Base-by-base conservation (phyloP, 768 basidiomycete genomes). In the Lyophyllum decastes region DNA sequence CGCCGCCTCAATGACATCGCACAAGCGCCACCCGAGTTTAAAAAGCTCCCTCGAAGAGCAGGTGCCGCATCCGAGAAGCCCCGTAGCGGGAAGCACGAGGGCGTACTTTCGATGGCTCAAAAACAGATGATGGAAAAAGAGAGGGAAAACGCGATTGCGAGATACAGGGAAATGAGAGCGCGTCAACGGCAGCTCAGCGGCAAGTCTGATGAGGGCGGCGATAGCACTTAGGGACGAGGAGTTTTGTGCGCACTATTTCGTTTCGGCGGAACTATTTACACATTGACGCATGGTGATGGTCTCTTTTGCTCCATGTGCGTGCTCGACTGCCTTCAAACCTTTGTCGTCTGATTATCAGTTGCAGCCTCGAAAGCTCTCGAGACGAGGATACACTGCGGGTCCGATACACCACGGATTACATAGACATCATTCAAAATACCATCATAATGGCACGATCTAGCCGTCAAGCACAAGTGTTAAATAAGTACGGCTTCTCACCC, bases 81-180 rank as follows among this genome's bases (percentile, higher is more conserved):
- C 33, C 65, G 64, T 40, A 60, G 64, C 45, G 65, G 65, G 57
- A 73, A 77, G 64, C 66, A 60, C 38, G 73, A 81, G 10, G 80
- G 79, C 2, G 78, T 89, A 8, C 62, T 92, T 27, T 88, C 87
- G 26, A 86, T 91, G 82, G 85, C 87, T 14, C 89, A 92, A 73
- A 86, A 84, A 67, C 77, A 78, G 6, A 85, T 90, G 85, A 85
- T 94, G 82, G 89, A 89, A 64, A 76, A 78, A 52, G 90, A 92
- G 69, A 78, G 91, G 60, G 86, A 89, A 63, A 86, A 81, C 58
- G 89, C 74, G 21, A 86, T 94, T 58, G 72, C 70, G 65, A 77
- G 80, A 53, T 92, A 92, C 69, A 75, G 91, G 58, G 81, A 87
- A 70, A 64, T 92, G 70, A 92, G 88, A 69, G 85, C 81, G 21